A percentile compares a stretch with the other conserved stretches of the same genome.
Evolutionary conservation across 495 filamentous ascomycete genomes (phyloP).

Genomic region (Lophiotrema nucula): DNA sequence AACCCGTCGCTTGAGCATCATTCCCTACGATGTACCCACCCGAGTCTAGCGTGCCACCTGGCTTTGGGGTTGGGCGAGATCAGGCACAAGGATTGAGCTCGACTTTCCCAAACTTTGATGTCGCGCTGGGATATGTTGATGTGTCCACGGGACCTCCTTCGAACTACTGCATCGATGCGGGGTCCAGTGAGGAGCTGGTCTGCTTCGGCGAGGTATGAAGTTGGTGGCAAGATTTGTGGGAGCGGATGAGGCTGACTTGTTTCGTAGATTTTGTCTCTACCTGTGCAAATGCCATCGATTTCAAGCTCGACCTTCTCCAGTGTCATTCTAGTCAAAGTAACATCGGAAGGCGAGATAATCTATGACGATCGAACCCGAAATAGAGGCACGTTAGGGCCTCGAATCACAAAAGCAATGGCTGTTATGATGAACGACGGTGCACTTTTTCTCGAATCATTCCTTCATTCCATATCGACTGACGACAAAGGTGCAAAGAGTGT

Average conservation of each 20-base stretch:
- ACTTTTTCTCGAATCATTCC: too few relatives aligned
- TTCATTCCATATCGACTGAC: too few relatives aligned
- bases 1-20: too few relatives aligned
- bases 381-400: background rate
- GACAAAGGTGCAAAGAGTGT: background rate
- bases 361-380: background rate
- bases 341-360: background rate
- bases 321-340: background rate
- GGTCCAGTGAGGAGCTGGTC: background rate
- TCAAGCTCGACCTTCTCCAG: background rate
- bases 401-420: background rate
- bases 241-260: background rate
- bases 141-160: background rate
- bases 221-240: too few relatives aligned
- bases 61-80: background rate
- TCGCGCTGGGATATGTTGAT: too few relatives aligned
- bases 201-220: background rate
- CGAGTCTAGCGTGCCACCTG: background rate
- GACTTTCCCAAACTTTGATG: background rate
- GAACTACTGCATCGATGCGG: too few relatives aligned
- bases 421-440: background rate
- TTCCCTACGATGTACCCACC: too few relatives aligned
- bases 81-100: background rate
- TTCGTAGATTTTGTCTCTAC: background rate
- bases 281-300: background rate